A percentile compares a stretch with the other conserved stretches of the same genome.
These are phyloP conservation scores for Yamadazyma takamatsuzukensis DNA, from an alignment of 805 yeast species.

Conservation along the genomic window DNA sequence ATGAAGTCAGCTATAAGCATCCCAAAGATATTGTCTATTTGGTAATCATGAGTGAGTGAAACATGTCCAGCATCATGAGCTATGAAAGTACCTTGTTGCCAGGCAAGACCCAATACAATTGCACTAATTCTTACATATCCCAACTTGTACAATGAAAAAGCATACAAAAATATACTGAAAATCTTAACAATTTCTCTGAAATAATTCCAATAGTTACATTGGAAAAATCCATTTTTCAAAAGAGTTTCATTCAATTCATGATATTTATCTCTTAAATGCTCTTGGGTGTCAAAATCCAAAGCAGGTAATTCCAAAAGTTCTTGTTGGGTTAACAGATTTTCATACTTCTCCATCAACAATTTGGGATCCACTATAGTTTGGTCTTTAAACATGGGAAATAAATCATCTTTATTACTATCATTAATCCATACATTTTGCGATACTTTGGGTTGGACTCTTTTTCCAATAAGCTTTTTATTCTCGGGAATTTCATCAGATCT, in stretches of 20 bases:
- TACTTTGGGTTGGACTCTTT: slow-evolving; percentile 45
- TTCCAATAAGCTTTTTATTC: slow-evolving; percentile 10
- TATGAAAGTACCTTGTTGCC: slow-evolving; percentile 88
- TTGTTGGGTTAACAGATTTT: slow-evolving; percentile 48
- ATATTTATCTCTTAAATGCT: slow-evolving; percentile 51
- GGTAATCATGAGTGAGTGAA: slow-evolving; percentile 76
- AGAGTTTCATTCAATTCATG: slow-evolving; percentile 55
- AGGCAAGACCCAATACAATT: slow-evolving; percentile 61
- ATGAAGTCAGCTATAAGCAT: slow-evolving; percentile 68
- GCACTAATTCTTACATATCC: slow-evolving; percentile 56
- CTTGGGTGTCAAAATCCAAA: slow-evolving; percentile 67
- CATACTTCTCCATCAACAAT: slow-evolving; percentile 51
- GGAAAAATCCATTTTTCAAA: slow-evolving; percentile 57
- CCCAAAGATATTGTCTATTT: slow-evolving; percentile 71
- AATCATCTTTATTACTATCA: slow-evolving; percentile 25
- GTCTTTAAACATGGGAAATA: slow-evolving; percentile 31
- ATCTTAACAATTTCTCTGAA: slow-evolving; percentile 67
- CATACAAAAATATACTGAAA: slow-evolving; percentile 45
- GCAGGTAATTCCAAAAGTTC: slow-evolving; percentile 60
- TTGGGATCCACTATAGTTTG: slow-evolving; percentile 53
- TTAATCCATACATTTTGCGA: slow-evolving; percentile 47
- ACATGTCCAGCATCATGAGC: slow-evolving; percentile 92
- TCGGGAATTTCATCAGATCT: neutral
- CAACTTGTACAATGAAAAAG: slow-evolving; percentile 46
- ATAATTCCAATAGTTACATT: slow-evolving; percentile 73